Percentiles rank a stretch among this genome's conserved stretches.
phyloP scores from a whole-genome alignment of 139 green algal genomes.

The Dunaliella primolecta region DNA sequence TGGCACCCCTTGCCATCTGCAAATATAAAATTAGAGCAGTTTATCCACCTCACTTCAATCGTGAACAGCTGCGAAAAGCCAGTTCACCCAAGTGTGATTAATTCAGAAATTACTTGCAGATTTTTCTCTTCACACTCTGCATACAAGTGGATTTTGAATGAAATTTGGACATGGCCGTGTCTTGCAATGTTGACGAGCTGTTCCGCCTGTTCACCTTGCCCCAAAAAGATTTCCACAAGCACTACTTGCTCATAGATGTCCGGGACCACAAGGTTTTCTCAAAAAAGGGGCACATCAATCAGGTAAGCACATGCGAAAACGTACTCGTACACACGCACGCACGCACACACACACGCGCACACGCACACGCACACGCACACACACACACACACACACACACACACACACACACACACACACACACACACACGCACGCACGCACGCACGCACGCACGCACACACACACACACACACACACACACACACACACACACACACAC shows the following conservation, averaged over 20 bases:
- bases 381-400: neutral
- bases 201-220: slow-evolving; percentile 18
- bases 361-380: neutral
- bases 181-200: slow-evolving; percentile 12
- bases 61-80: no score
- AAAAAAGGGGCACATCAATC: slow-evolving; percentile 15
- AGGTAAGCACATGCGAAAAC: neutral
- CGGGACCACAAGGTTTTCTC: slow-evolving; percentile 14
- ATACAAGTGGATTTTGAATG: no score
- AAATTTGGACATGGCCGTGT: no score
- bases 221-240: neutral
- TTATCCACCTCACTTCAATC: no score
- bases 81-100: no score
- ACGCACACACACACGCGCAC: neutral
- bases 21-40: no score
- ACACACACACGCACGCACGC: neutral
- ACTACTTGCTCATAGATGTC: slow-evolving; percentile 15
- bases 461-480: no score
- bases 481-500: no score
- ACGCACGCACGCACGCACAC: no score
- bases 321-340: neutral
- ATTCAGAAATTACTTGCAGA: no score
- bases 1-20: no score
- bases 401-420: neutral
- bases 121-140: no score